Conservation (phyloP, 2,329 filamentous ascomycete species). For the Lecanicillium sp. region DNA sequence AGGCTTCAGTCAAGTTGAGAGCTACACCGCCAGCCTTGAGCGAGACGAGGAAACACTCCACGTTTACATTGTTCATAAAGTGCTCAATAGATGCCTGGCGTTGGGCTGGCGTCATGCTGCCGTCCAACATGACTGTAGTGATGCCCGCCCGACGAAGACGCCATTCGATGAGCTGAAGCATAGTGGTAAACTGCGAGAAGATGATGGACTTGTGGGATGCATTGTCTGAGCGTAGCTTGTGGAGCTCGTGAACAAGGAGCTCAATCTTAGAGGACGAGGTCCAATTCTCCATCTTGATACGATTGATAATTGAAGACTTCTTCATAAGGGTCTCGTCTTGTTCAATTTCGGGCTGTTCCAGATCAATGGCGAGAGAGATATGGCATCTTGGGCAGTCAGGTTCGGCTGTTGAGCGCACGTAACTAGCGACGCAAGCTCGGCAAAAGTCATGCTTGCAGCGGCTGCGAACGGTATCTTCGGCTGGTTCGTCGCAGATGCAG, state of each 20-base stretch:
- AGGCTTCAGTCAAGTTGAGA: conserved; percentile 90
- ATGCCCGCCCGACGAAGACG: conserved; percentile 92
- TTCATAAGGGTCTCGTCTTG: conserved; percentile 81
- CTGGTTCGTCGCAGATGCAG: conserved; percentile 91
- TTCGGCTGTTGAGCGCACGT: conserved; percentile 68
- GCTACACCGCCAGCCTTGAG: conserved; percentile 95
- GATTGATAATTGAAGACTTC: conserved; percentile 96
- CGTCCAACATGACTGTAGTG: conserved; percentile 96
- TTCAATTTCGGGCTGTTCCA: conserved; percentile 91
- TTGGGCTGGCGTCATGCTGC: conserved; percentile 91
- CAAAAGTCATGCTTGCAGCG: conserved; percentile 76
- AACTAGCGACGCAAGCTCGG: conserved; percentile 31
- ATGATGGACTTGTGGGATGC: conserved; percentile 94
- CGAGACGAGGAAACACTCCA: conserved; percentile 93
- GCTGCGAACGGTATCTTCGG: conserved; percentile 88
- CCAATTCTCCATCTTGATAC: conserved; percentile 98
- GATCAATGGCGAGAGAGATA: conserved; percentile 79
- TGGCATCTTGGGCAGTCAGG: conserved; percentile 87
- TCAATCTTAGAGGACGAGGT: conserved; percentile 98
- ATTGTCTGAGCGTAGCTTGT: conserved; percentile 85
- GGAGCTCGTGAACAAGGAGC: conserved; percentile 87
- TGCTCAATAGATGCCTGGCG: conserved; percentile 90
- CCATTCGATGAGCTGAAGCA: conserved; percentile 97
- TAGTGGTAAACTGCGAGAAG: conserved; percentile 94
- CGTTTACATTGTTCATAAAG: conserved; percentile 91